Conservation (phyloP, 208 protist genomes). For the Leishmania guyanensis region DNA sequence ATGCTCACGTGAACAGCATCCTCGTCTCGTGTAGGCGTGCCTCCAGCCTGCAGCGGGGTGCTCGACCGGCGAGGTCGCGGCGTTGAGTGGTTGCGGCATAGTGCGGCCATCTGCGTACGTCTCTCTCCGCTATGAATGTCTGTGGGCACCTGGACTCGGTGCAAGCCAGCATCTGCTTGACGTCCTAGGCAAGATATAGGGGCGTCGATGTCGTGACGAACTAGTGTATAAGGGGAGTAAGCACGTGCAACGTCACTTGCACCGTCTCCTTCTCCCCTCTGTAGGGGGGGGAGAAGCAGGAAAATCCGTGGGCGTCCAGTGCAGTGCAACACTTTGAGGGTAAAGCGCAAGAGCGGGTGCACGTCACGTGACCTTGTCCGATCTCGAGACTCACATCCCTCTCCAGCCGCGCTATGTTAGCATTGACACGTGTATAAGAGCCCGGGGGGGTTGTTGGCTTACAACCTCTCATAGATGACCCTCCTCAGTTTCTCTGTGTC, state of each 20-base stretch:
- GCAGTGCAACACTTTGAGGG: neutral
- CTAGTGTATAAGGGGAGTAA: neutral
- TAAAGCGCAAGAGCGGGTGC: neutral
- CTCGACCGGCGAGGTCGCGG: neutral
- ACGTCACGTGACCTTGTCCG: neutral
- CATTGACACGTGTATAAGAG: neutral
- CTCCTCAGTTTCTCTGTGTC: constrained; percentile 92
- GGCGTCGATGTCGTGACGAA: neutral
- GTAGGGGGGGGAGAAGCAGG: neutral
- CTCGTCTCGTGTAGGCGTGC: neutral
- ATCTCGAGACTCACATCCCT: neutral
- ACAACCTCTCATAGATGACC: constrained; percentile 69
- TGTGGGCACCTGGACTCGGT: neutral
- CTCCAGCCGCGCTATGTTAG: neutral
- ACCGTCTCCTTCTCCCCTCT: neutral
- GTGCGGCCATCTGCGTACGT: neutral
- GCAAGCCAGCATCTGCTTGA: neutral
- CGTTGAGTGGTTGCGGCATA: neutral
- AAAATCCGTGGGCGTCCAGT: neutral
- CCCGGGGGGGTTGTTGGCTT: neutral
- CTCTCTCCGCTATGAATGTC: neutral
- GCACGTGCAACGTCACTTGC: neutral
- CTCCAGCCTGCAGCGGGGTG: neutral
- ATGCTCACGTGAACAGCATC: neutral
- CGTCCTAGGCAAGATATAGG: neutral